phyloP scores from a whole-genome alignment of 2,329 filamentous ascomycete species.

The Neofusicoccum umdonicola region DNA sequence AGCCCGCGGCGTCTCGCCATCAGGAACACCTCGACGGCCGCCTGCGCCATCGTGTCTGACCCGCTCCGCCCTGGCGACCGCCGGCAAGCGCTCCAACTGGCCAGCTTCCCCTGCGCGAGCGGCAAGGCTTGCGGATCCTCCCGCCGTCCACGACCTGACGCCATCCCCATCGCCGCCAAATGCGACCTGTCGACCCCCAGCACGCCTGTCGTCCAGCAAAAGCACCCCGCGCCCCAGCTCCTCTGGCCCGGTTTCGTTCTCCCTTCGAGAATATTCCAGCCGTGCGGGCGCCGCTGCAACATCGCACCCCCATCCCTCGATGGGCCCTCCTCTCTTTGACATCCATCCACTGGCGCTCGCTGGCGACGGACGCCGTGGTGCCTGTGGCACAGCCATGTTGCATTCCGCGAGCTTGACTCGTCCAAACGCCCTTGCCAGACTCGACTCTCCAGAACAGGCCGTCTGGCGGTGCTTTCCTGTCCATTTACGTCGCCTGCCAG shows the following conservation, averaged over 20 bases:
- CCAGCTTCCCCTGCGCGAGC: not conserved
- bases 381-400: not conserved
- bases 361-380: not conserved
- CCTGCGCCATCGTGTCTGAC: slow-evolving; percentile 5
- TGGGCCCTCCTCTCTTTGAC: not conserved
- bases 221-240: not conserved
- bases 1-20: not conserved
- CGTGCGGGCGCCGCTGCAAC: not conserved
- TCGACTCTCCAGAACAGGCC: not conserved
- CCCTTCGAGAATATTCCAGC: slow-evolving; percentile 12
- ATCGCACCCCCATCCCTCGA: not conserved
- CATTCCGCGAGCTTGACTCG: slow-evolving; percentile 2
- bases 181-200: not conserved
- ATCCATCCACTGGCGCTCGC: not conserved
- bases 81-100: slow-evolving; percentile 13
- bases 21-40: slow-evolving; percentile 11
- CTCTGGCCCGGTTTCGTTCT: not conserved
- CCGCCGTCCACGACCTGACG: not conserved
- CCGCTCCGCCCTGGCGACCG: not conserved
- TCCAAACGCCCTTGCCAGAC: not conserved
- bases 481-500: not conserved
- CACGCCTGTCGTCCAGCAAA: too few relatives aligned
- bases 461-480: not conserved
- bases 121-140: slow-evolving; percentile 8
- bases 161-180: slow-evolving; percentile 13